phyloP scores from a whole-genome alignment of 768 basidiomycete genomes.

The Auricularia sp. region DNA sequence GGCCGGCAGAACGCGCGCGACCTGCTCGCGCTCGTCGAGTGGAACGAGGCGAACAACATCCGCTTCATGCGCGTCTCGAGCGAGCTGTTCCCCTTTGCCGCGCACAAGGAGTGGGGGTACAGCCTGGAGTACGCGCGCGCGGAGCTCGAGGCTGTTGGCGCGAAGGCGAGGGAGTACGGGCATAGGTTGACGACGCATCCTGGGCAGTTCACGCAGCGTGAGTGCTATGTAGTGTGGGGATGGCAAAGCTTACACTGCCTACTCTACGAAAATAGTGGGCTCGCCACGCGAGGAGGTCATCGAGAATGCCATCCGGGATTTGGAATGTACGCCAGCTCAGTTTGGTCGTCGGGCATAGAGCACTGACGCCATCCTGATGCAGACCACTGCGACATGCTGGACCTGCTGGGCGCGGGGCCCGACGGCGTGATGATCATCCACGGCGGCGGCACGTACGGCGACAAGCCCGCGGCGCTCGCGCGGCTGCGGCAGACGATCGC shows the following conservation, averaged over 20 bases:
- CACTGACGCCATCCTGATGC: neutral
- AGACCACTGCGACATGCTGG: constrained; percentile 80
- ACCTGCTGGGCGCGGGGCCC: constrained; percentile 68
- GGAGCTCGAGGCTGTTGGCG: constrained; percentile 48
- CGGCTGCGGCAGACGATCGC: constrained; percentile 66
- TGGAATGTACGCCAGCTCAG: constrained; percentile 35
- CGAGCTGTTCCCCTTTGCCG: constrained; percentile 89
- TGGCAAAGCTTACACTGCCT: neutral
- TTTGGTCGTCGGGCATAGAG: neutral
- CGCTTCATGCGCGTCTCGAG: constrained; percentile 84
- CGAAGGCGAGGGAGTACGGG: constrained; percentile 55
- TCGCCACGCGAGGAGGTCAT: constrained; percentile 71
- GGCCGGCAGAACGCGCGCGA: constrained; percentile 69
- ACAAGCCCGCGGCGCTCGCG: constrained; percentile 60
- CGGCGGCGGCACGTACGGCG: constrained; percentile 75
- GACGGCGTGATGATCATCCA: constrained; percentile 88
- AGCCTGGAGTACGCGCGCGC: constrained; percentile 62
- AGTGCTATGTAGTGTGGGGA: neutral
- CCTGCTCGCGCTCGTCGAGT: constrained; percentile 64
- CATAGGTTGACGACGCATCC: constrained; percentile 84
- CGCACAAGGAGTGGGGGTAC: constrained; percentile 74
- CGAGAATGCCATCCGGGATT: constrained; percentile 64
- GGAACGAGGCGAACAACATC: constrained; percentile 84
- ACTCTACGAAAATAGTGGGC: constrained; percentile 38
- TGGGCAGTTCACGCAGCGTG: constrained; percentile 65